Evolutionary conservation across 192 early-diverging fungal species (phyloP).

Genomic region (Mycoemilia scoparia): DNA sequence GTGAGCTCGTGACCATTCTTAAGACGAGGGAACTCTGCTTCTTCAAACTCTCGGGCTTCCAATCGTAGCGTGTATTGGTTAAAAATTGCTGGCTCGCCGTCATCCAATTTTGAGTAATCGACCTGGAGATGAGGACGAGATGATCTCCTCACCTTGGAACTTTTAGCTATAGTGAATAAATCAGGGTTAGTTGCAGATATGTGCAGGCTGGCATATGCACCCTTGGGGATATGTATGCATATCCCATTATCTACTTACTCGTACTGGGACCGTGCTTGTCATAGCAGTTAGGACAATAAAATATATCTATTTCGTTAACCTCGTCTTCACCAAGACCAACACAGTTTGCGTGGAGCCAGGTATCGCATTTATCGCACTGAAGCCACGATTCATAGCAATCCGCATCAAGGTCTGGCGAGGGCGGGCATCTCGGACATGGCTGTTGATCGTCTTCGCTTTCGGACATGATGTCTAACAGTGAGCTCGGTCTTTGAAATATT

Average conservation of each 20-base stretch:
- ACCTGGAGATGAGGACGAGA: slow-evolving; percentile 34
- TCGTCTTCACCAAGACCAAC: slow-evolving; percentile 33
- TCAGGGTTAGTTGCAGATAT: too few relatives aligned
- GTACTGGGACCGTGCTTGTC: slow-evolving; percentile 37
- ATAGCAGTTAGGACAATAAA: slow-evolving; percentile 39
- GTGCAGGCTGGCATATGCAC: too few relatives aligned
- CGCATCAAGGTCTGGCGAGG: too few relatives aligned
- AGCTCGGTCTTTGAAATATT: too few relatives aligned
- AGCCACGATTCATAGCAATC: slow-evolving; percentile 47
- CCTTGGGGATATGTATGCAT: too few relatives aligned
- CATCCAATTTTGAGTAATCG: slow-evolving; percentile 71
- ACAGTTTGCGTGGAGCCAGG: slow-evolving; percentile 50
- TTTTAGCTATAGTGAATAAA: slow-evolving; percentile 14
- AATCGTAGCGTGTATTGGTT: slow-evolving; percentile 64
- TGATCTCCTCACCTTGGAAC: slow-evolving; percentile 34
- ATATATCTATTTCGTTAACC: slow-evolving; percentile 41
- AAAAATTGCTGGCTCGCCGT: slow-evolving; percentile 58
- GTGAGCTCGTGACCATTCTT: slow-evolving; percentile 43
- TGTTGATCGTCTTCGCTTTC: too few relatives aligned
- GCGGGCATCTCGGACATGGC: too few relatives aligned
- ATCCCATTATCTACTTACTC: slow-evolving; percentile 7
- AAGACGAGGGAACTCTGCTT: slow-evolving; percentile 45
- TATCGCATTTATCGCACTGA: slow-evolving; percentile 43
- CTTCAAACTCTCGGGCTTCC: slow-evolving; percentile 40
- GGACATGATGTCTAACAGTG: too few relatives aligned